These are phyloP conservation scores for Liquidambar formosana DNA, from an alignment of 164 flowering plant species.

Conservation along the genomic window DNA sequence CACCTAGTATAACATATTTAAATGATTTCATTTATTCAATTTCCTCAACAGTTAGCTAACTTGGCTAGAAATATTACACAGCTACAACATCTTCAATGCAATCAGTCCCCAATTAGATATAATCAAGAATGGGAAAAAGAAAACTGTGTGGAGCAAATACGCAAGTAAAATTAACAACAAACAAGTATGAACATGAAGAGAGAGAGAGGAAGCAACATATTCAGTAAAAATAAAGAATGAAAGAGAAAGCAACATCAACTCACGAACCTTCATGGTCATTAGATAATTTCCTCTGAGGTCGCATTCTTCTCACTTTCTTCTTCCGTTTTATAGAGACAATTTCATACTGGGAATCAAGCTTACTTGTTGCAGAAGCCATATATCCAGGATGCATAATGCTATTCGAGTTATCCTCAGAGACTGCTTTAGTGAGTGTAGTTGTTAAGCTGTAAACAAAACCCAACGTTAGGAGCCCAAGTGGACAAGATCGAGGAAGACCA, in stretches of 20 bases:
- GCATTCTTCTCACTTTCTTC: conserved; percentile 48
- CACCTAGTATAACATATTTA: not conserved
- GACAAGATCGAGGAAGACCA: not conserved
- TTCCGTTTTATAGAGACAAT: conserved; percentile 28
- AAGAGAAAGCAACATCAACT: not conserved
- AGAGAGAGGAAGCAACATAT: not conserved
- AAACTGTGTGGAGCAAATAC: not conserved
- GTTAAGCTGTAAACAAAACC: conserved; percentile 24
- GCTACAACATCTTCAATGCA: not conserved
- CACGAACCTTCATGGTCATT: conserved; percentile 28
- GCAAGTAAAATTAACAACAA: not conserved
- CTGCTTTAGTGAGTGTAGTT: conserved; percentile 15
- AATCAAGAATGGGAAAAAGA: not conserved
- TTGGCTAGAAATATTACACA: not conserved
- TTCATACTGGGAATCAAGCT: conserved; percentile 15
- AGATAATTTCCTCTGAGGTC: conserved; percentile 22
- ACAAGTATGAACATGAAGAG: not conserved
- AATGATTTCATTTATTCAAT: not conserved
- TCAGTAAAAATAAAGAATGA: not conserved
- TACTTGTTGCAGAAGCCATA: conserved; percentile 15
- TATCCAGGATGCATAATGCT: conserved; percentile 8
- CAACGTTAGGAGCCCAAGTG: not conserved
- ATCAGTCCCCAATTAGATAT: not conserved
- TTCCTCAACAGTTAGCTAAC: no score
- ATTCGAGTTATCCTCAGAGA: conserved; percentile 17